These are phyloP conservation scores for Phoma sp. DNA, from an alignment of 2,329 filamentous ascomycete species.

Conservation along the genomic window DNA sequence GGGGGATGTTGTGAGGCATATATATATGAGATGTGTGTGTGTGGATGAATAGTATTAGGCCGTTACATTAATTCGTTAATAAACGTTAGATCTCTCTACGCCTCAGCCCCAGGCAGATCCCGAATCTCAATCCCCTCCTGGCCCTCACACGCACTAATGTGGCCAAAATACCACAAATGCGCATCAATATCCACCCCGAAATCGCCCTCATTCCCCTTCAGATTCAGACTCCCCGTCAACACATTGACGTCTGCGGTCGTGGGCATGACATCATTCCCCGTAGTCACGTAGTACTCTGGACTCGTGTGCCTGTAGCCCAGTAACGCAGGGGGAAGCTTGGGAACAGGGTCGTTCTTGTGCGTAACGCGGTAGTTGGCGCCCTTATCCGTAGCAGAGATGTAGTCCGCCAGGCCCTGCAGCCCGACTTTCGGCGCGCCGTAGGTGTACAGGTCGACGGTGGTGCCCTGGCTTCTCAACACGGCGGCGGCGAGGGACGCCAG, in stretches of 20 bases:
- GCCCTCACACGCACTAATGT: constrained; percentile 42
- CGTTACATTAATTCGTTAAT: constrained; percentile 1
- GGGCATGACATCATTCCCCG: constrained; percentile 28
- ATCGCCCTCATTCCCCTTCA: constrained; percentile 41
- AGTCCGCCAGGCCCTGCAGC: constrained; percentile 61
- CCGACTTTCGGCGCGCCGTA: constrained; percentile 72
- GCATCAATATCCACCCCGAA: constrained; percentile 33
- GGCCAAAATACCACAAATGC: constrained; percentile 47
- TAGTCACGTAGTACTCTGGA: constrained; percentile 66
- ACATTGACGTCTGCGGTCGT: constrained; percentile 30
- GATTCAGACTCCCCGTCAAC: constrained; percentile 26
- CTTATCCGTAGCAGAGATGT: constrained; percentile 60
- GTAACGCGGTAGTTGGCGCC: constrained; percentile 67
- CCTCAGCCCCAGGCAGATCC: neutral
- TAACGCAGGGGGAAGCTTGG: constrained; percentile 67
- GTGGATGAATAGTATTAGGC: neutral
- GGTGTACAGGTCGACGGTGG: constrained; percentile 64
- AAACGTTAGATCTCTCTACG: no score
- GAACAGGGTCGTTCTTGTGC: constrained; percentile 70
- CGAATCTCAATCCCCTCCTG: constrained; percentile 36
- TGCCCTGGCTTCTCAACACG: constrained; percentile 59
- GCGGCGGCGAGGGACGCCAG: constrained; percentile 66
- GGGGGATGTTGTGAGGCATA: constrained; percentile 18
- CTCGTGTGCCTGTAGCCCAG: constrained; percentile 70
- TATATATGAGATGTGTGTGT: neutral